Conservation (phyloP, 768 basidiomycete genomes). For the Rhodotorula taiwanensis region DNA sequence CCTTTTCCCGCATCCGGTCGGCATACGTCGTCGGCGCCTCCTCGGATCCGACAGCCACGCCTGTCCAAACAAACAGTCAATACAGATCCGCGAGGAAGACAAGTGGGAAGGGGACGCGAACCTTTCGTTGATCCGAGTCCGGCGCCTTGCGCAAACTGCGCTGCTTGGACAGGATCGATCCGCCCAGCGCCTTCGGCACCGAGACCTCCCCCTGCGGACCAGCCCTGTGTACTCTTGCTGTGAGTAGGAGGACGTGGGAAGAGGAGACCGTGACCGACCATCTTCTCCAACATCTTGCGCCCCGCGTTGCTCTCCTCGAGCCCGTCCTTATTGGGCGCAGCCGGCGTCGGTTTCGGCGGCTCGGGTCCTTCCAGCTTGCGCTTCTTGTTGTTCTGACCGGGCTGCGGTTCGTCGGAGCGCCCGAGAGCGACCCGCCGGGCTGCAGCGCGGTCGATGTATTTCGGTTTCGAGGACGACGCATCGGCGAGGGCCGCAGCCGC, state of each 20-base stretch:
- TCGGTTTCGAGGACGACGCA: slow-evolving; percentile 50
- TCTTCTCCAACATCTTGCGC: slow-evolving; percentile 88
- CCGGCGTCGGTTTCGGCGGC: slow-evolving; percentile 55
- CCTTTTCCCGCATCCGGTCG: neutral
- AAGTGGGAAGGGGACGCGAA: neutral
- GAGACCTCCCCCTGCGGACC: slow-evolving; percentile 83
- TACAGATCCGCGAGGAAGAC: neutral
- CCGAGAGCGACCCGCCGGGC: slow-evolving; percentile 86
- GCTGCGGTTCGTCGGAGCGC: slow-evolving; percentile 75
- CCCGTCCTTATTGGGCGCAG: slow-evolving; percentile 61
- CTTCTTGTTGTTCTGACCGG: slow-evolving; percentile 47
- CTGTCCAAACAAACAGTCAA: neutral
- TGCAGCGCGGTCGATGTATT: slow-evolving; percentile 90
- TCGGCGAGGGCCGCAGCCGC: slow-evolving; percentile 45
- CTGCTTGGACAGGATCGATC: slow-evolving; percentile 73
- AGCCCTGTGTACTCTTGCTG: slow-evolving; percentile 53
- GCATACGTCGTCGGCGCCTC: slow-evolving; percentile 16
- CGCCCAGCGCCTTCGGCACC: slow-evolving; percentile 76
- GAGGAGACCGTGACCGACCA: slow-evolving; percentile 50
- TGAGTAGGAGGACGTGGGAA: neutral
- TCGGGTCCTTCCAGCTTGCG: slow-evolving; percentile 57
- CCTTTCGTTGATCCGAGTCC: slow-evolving; percentile 59
- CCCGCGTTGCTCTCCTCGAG: slow-evolving; percentile 81
- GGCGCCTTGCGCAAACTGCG: slow-evolving; percentile 74
- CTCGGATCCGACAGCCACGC: slow-evolving; percentile 20